phyloP scores from a whole-genome alignment of 2,329 filamentous ascomycete genomes.

The Cryphonectria naterciae region DNA sequence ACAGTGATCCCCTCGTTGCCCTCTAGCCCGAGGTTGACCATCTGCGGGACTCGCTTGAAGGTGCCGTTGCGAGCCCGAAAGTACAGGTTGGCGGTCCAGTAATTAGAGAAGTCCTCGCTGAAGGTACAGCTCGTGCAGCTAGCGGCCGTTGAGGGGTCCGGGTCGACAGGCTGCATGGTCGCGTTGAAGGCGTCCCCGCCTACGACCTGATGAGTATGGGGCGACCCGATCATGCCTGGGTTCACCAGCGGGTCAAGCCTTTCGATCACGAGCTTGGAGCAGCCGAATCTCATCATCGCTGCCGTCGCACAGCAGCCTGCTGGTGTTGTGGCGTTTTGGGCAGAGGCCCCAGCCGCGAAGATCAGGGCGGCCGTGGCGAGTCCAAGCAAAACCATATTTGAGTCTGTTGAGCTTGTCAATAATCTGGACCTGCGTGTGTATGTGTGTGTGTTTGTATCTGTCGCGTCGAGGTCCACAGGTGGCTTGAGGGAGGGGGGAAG shows the following conservation, averaged over 20 bases:
- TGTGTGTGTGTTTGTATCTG: not conserved
- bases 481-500: no score
- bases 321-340: not conserved
- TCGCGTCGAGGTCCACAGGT: not conserved
- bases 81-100: conserved; percentile 37
- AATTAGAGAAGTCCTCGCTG: conserved; percentile 40
- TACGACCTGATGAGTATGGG: conserved; percentile 45
- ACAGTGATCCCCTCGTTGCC: conserved; percentile 42
- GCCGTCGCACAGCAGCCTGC: conserved; percentile 21
- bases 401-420: not conserved
- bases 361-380: not conserved
- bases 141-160: conserved; percentile 17
- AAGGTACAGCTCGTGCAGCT: conserved; percentile 35
- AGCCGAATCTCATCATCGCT: conserved; percentile 33
- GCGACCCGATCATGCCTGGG: conserved; percentile 41
- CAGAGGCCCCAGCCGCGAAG: not conserved
- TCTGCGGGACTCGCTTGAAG: conserved; percentile 42
- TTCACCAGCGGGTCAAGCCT: conserved; percentile 39
- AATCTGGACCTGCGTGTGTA: no score
- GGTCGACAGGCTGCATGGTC: conserved; percentile 37
- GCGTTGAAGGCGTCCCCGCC: conserved; percentile 46
- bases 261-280: conserved; percentile 35
- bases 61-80: conserved; percentile 34
- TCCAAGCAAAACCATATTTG: not conserved
- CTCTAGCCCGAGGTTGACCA: conserved; percentile 40